Base-by-base conservation (phyloP, 2,329 filamentous ascomycete species). In the Stachybotrys elegans region DNA sequence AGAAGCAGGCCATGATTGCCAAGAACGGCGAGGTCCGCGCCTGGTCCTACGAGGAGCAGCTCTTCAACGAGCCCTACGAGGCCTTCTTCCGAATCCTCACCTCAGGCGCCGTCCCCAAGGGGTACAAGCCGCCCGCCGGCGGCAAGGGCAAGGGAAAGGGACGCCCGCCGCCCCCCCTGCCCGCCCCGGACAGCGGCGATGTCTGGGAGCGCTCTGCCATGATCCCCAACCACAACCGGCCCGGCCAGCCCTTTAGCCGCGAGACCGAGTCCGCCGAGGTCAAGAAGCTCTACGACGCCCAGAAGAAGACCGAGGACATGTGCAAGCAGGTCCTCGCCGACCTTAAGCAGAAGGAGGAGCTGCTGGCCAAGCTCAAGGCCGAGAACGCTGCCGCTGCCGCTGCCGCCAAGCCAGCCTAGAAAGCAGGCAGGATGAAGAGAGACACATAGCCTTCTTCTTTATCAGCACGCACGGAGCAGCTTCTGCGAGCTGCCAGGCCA, bases 51-150 rank as follows among this genome's bases (percentile, higher is more conserved):
- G 93, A 98, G 65, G 90, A 95, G 59, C 86, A 97, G 52, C 79
- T 97, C 40, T 98, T 98, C 75, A 97, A 95, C 68, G 93, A 98
- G 66, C 93, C 93, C 0, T 93, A 90, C 56, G 88, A 95, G 65
- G 81, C 86, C 37, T 92, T 98, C 59, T 96, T 88, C 67, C 88
- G 95, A 50, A 74, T 88, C 22, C 73, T 98, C 48, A 97, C 90
- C 3, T 75, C 78, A 6, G 88, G 88, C 48, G 80, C 83, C 21
- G 79, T 75, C 5, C 71, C 73, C 41, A 72, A 69, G 51, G 67
- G 66, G 50, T 71, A 64, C 58, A 58, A 63, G 50, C 49, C 62
- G 39, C 38, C 55, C 41, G 57, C 60, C 41, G 76, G 76, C 43
- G 78, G 78, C 34, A 80, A 83, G 53, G 72, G 70, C 21, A 74